Evolutionary conservation across 163 green algal genomes (phyloP).

Genomic region (Trebouxiophyceae sp.): DNA sequence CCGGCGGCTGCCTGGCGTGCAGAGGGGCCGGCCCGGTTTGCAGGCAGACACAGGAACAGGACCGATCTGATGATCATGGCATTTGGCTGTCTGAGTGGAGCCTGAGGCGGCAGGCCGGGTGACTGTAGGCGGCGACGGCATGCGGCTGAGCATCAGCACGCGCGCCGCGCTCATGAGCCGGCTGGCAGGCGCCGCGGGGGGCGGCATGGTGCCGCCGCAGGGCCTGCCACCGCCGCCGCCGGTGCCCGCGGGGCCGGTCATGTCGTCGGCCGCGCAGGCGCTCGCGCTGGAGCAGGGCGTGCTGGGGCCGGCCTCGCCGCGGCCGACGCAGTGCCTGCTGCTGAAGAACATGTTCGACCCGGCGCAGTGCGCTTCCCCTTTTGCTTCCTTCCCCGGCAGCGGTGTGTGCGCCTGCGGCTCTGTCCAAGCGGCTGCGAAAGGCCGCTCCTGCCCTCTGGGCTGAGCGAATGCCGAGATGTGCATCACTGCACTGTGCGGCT

Average conservation of each 20-base stretch:
- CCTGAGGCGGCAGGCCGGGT: neutral
- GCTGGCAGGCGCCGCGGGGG: slow-evolving; percentile 33
- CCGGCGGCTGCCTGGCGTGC: too few species aligned
- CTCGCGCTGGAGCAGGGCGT: slow-evolving; percentile 73
- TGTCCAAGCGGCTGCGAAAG: too few species aligned
- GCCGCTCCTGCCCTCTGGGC: too few species aligned
- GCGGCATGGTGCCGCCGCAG: neutral
- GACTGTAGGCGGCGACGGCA: slow-evolving; percentile 41
- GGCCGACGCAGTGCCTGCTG: slow-evolving; percentile 86
- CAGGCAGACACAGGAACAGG: too few species aligned
- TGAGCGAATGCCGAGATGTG: too few species aligned
- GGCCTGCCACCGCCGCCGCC: neutral
- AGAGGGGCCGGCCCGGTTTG: too few species aligned
- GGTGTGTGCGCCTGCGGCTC: too few species aligned
- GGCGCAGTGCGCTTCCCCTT: slow-evolving; percentile 30
- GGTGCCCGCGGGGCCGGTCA: neutral
- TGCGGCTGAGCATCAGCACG: slow-evolving; percentile 56
- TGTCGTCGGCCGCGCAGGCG: slow-evolving; percentile 2
- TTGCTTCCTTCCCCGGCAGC: too few species aligned
- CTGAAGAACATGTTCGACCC: slow-evolving; percentile 97
- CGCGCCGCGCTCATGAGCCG: slow-evolving; percentile 66
- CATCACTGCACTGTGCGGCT: too few species aligned
- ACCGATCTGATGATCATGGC: too few species aligned
- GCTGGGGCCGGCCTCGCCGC: slow-evolving; percentile 81
- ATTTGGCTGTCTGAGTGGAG: too few species aligned